These are phyloP conservation scores for Hyphodiscus hymeniophilus DNA, from an alignment of 495 filamentous ascomycete species.

Conservation along the genomic window DNA sequence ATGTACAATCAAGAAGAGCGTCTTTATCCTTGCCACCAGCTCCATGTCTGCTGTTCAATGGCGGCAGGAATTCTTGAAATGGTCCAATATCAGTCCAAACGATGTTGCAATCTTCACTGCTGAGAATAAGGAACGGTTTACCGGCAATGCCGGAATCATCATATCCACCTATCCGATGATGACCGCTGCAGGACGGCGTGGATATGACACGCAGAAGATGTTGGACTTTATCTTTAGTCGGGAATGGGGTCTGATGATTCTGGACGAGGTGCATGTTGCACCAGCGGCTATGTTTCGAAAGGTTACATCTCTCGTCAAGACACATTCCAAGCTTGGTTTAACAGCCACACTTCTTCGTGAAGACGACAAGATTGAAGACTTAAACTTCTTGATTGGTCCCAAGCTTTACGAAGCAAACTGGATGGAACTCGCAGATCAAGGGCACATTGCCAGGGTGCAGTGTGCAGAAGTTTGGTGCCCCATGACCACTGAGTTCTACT, in stretches of 20 bases:
- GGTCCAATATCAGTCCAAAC: slow-evolving; percentile 93
- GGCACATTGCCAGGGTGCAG: slow-evolving; percentile 94
- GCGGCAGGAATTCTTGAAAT: slow-evolving; percentile 91
- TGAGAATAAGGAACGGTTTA: slow-evolving; percentile 85
- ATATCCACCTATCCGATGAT: slow-evolving; percentile 99
- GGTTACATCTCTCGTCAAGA: slow-evolving; percentile 83
- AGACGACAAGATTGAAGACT: slow-evolving; percentile 94
- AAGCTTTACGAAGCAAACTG: slow-evolving; percentile 98
- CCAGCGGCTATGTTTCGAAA: slow-evolving; percentile 92
- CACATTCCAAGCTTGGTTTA: slow-evolving; percentile 92
- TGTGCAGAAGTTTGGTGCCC: slow-evolving; percentile 99
- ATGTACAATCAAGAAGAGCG: slow-evolving; percentile 94
- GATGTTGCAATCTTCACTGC: slow-evolving; percentile 94
- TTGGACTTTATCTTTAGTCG: slow-evolving; percentile 90
- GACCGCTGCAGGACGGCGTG: slow-evolving; percentile 74
- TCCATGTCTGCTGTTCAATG: slow-evolving; percentile 98
- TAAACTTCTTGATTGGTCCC: slow-evolving; percentile 96
- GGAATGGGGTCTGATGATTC: slow-evolving; percentile 97
- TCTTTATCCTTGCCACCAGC: slow-evolving; percentile 90
- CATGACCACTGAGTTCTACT: slow-evolving; percentile 97
- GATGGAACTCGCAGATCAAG: slow-evolving; percentile 97
- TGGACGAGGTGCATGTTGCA: slow-evolving; percentile 98
- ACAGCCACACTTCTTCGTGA: slow-evolving; percentile 93
- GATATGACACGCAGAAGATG: slow-evolving; percentile 92
- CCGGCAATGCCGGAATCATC: slow-evolving; percentile 84